Evolutionary conservation across 2,329 filamentous ascomycete genomes (phyloP), one percentile per base, ranked within the genome.

Genomic region (Macrophomina pseudophaseolina): DNA sequence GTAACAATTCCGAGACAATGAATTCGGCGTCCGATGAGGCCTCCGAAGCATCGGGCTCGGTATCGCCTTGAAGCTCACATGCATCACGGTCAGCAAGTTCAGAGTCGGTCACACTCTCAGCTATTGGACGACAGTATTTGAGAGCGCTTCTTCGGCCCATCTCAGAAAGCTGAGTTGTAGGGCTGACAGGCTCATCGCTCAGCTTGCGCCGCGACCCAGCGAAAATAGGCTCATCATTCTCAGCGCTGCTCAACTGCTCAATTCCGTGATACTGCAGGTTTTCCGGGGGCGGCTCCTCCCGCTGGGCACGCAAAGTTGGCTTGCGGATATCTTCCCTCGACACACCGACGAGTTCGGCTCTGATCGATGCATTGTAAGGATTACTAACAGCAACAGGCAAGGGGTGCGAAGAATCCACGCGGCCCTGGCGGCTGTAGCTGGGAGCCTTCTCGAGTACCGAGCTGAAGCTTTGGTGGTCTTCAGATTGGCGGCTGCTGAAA

Each of bases 11-110:
- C 23, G 58, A 62, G 12, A 30, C 9, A 40, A 49, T 30, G n/a
- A 30, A 62, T 38, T 62, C 58, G 56, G 56, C 56, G 32, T 49
- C 58, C 58, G 58, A 62, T n/a, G 32, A 35, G n/a, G 11, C 38
- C 16, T 28, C 58, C 44, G 58, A 51, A 23, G 14, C 30, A 16
- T 35, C 32, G n/a, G n/a, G 33, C 7, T 62, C 58, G 58, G 44
- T 16, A 23, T 40, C 52, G 11, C 3, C 42, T 14, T 44, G 42
- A 35, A 35, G 35, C 33, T 18, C 33, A 23, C 9, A 12, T 16
- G 52, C 32, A 35, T 40, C 32, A 16, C 28, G 33, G 16, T 32
- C 30, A 11, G 8, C 49, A 16, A 52, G n/a, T 4, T 38, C 52
- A 23, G n/a, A 35, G 44, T 49, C 58, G 44, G n/a, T 6, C 7